phyloP scores from a whole-genome alignment of 2,329 filamentous ascomycete genomes.

The Diaporthe sp. region DNA sequence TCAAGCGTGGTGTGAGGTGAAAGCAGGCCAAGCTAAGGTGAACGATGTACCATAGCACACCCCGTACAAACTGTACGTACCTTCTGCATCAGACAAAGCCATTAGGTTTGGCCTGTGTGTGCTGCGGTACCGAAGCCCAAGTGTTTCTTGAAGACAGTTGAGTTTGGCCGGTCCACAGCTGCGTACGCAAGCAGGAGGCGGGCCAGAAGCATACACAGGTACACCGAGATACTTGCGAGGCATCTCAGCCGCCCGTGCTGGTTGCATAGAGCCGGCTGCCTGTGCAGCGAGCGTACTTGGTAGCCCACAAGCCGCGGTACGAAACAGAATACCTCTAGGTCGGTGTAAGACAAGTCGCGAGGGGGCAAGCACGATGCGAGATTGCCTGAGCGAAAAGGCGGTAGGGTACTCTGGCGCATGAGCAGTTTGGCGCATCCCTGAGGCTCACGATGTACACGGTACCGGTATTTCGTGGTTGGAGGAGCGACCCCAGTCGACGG shows the following conservation, averaged over 20 bases:
- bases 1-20: slow-evolving; percentile 35
- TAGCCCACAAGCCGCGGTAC: slow-evolving; percentile 27
- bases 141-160: slow-evolving; percentile 8
- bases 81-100: slow-evolving; percentile 13
- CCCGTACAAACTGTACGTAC: slow-evolving; percentile 31
- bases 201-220: slow-evolving; percentile 1
- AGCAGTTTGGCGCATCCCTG: slow-evolving; percentile 38
- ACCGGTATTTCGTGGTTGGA: slow-evolving; percentile 30
- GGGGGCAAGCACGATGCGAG: slow-evolving; percentile 31
- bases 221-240: slow-evolving; percentile 4
- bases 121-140: slow-evolving; percentile 8
- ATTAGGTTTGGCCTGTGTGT: slow-evolving; percentile 31
- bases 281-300: slow-evolving; percentile 31
- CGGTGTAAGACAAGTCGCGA: slow-evolving; percentile 40
- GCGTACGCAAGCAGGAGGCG: slow-evolving; percentile 23
- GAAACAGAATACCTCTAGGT: slow-evolving; percentile 38
- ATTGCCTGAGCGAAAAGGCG: slow-evolving; percentile 39
- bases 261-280: slow-evolving; percentile 33
- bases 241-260: slow-evolving; percentile 27
- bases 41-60: slow-evolving; percentile 23
- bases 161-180: slow-evolving; percentile 10
- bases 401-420: slow-evolving; percentile 34
- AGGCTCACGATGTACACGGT: slow-evolving; percentile 29
- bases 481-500: slow-evolving; percentile 36
- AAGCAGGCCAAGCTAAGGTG: slow-evolving; percentile 33